Evolutionary conservation across 2,329 filamentous ascomycete genomes (phyloP), one percentile per base, ranked within the genome.

Genomic region (Phaeosphaeriaceae sp.): DNA sequence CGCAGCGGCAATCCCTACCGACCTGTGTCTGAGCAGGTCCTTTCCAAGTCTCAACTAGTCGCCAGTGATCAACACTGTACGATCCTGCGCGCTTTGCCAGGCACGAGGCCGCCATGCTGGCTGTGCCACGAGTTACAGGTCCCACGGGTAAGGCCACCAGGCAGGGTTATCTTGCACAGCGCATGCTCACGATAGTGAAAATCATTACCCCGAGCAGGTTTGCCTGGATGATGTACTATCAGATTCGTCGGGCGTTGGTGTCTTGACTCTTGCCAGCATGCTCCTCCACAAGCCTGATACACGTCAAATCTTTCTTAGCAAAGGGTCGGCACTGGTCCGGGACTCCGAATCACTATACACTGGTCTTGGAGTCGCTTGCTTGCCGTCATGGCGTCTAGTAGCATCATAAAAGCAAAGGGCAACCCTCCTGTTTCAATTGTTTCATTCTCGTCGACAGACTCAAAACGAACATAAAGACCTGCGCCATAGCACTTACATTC

Each of bases 341-440:
- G n/a, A n/a, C n/a, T n/a, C n/a, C 51, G 49, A 47, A 52, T 59
- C 52, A 58, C 58, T 56, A 50, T 55, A 49, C 53, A 55, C 50
- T 56, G 35, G 56, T 49, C 50, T 55, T 55, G 50, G 62, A 55
- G 62, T 65, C 51, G 53, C 60, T 59, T 61, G 58, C 44, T 62
- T 59, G 59, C 49, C 24, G 50, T 57, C 52, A 58, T 49, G 53
- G 56, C 58, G 57, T 63, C 53, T 62, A 28, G 46, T 50, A 47
- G 47, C 52, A 49, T 61, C 60, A 66, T 71, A 67, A 69, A 52
- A 70, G 61, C 58, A 59, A 55, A 59, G 54, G 43, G 22, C 26
- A 47, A 52, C 54, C 61, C 60, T 54, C 59, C 54, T 58, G 42
- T 35, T 48, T 28, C 26, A 32, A n/a, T 46, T 48, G 15, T 48